Conservation (phyloP, 208 protist genomes). For the Balamuthia mandrillaris region DNA sequence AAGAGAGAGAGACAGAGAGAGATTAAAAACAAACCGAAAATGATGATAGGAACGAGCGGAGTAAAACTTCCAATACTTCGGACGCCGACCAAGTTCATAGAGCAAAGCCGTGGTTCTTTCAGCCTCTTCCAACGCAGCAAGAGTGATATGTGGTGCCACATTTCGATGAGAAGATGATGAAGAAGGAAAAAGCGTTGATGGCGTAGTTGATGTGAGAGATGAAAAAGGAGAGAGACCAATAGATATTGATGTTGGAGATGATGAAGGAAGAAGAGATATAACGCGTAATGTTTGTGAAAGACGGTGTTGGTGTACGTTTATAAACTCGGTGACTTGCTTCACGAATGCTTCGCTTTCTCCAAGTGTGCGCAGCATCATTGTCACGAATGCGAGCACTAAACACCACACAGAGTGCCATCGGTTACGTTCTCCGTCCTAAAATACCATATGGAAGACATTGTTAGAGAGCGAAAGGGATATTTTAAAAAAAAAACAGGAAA, state of each 20-base stretch:
- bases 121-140: conserved; percentile 1
- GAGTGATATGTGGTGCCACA: neutral
- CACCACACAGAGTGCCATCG: neutral
- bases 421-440: neutral
- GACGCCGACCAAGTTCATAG: neutral
- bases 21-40: neutral
- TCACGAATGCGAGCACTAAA: neutral
- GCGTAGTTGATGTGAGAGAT: too few relatives aligned
- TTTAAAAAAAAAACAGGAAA: neutral
- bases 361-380: neutral
- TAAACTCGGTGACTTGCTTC: neutral
- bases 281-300: too few relatives aligned
- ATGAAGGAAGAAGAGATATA: too few relatives aligned
- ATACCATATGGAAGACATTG: too few relatives aligned
- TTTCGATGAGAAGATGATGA: too few relatives aligned
- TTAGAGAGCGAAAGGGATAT: too few relatives aligned
- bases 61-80: conserved; percentile 19
- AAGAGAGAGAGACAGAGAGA: too few relatives aligned
- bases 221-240: too few relatives aligned
- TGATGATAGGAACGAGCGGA: too few relatives aligned
- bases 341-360: neutral
- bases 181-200: too few relatives aligned
- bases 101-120: neutral
- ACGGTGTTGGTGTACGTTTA: neutral
- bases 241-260: too few relatives aligned